These are phyloP conservation scores for Aplosporella prunicola DNA, from an alignment of 2,329 filamentous ascomycete species.

Conservation along the genomic window DNA sequence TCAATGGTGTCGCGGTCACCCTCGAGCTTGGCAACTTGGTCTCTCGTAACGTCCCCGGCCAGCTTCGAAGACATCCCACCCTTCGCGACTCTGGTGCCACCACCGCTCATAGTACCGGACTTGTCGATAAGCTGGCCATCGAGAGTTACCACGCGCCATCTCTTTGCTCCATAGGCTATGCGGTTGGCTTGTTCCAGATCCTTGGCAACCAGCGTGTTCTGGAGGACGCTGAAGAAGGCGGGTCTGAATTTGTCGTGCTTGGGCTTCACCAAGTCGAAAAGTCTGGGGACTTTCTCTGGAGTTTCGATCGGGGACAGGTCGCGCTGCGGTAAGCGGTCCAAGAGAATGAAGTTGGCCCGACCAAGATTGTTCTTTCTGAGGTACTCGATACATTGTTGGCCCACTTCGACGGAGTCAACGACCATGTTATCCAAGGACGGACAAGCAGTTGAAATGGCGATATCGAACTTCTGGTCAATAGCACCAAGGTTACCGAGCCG, in stretches of 20 bases:
- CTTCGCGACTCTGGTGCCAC: constrained; percentile 79
- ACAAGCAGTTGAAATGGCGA: constrained; percentile 97
- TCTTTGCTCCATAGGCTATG: constrained; percentile 85
- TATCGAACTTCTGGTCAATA: constrained; percentile 88
- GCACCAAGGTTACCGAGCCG: constrained; percentile 87
- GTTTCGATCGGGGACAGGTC: constrained; percentile 76
- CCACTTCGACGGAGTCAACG: constrained; percentile 89
- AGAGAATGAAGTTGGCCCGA: constrained; percentile 90
- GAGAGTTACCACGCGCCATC: constrained; percentile 94
- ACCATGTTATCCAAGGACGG: constrained; percentile 90
- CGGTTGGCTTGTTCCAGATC: constrained; percentile 94
- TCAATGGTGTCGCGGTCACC: constrained; percentile 78
- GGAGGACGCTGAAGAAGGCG: constrained; percentile 90
- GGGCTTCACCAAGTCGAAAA: constrained; percentile 86
- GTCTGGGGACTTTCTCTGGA: constrained; percentile 79
- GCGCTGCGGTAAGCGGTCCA: constrained; percentile 73
- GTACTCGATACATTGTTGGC: constrained; percentile 97
- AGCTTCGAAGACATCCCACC: constrained; percentile 97
- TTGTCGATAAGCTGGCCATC: constrained; percentile 95
- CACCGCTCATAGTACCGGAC: constrained; percentile 97
- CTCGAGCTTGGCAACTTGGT: constrained; percentile 82
- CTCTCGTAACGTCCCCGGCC: constrained; percentile 74
- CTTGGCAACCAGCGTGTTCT: constrained; percentile 87
- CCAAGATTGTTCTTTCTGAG: constrained; percentile 95
- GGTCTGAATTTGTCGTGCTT: constrained; percentile 80